Base-by-base conservation (phyloP, 148 eudicot species). In the Camellia granthamiana region DNA sequence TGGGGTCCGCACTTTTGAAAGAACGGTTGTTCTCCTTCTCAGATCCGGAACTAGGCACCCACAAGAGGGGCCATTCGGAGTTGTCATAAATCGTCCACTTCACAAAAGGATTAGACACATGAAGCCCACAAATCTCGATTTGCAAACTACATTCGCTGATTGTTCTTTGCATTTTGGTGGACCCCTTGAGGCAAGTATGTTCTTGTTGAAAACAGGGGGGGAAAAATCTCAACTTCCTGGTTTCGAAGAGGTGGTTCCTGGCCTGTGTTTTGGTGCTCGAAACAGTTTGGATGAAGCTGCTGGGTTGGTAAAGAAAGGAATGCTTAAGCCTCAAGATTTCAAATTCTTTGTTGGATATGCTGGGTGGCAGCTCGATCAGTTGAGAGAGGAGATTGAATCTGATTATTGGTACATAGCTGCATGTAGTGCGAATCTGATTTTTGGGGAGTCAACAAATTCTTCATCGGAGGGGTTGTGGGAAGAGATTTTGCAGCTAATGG, bases 331-430 rank as follows among this genome's bases (percentile, higher is more conserved):
- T n/a, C 93, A 87, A 46, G 97, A 96, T 83, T 92, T 96, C 73
- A 88, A 90, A 73, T 96, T 96, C 88, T 96, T 92, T 85, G 88
- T 91, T 52, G 99, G 99, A 59, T 96, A 93, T 84, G 95, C 98
- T 0, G 99, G 99, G 79, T 96, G 99, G 99, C 92, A 92, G 83
- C 81, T 87, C 30, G 99, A 94, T 86, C 99, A 96, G 81, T 72
- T 96, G 70, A 85, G 82, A 77, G 94, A 90, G 64, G 99, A 96
- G 85, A 89, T 96, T 51, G 94, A 89, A 15, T 88, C 95, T 0
- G 88, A 83, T 49, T 94, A 88, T 81, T 96, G 99, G 99, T 84
- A 96, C 81, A 88, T 92, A 55, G 99, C 98, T 79, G 97, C 99
- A 2, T 96, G 99, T 80, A 96, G 98, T 78, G 71, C 88, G 23